Evolutionary conservation across 169 alveolate species (phyloP).

Genomic region (Theileria annulata): DNA sequence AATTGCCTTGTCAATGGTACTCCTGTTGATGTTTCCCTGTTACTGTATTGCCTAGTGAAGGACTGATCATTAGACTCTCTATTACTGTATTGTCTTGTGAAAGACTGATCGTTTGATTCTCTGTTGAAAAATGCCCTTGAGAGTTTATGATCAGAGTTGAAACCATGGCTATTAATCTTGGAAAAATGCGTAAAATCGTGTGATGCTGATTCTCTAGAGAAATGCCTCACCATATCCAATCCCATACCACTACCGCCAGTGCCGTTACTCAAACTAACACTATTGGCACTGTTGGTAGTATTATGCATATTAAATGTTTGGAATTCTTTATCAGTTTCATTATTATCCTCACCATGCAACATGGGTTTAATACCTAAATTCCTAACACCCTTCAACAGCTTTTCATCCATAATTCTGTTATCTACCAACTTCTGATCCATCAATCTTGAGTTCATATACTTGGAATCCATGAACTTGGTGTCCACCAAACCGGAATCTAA

Average conservation of each 20-base stretch:
- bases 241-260: background rate
- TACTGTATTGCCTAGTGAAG: background rate
- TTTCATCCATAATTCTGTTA: background rate
- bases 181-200: background rate
- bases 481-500: background rate
- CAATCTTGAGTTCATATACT: background rate
- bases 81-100: background rate
- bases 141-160: background rate
- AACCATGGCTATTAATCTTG: background rate
- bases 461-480: background rate
- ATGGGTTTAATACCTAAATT: background rate
- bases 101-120: background rate
- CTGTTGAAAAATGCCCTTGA: background rate
- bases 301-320: constrained; percentile 8
- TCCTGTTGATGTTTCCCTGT: background rate
- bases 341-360: background rate
- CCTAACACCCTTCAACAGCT: constrained; percentile 11
- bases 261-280: too few relatives aligned
- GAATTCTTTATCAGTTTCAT: constrained; percentile 20
- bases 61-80: background rate
- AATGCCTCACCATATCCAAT: constrained; percentile 7
- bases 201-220: constrained; percentile 1
- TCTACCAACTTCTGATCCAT: background rate
- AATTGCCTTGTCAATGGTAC: background rate
- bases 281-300: background rate